A percentile compares a stretch with the other conserved stretches of the same genome.
Evolutionary conservation across 2,329 filamentous ascomycete species (phyloP).

Genomic region (Penicillium sp.): DNA sequence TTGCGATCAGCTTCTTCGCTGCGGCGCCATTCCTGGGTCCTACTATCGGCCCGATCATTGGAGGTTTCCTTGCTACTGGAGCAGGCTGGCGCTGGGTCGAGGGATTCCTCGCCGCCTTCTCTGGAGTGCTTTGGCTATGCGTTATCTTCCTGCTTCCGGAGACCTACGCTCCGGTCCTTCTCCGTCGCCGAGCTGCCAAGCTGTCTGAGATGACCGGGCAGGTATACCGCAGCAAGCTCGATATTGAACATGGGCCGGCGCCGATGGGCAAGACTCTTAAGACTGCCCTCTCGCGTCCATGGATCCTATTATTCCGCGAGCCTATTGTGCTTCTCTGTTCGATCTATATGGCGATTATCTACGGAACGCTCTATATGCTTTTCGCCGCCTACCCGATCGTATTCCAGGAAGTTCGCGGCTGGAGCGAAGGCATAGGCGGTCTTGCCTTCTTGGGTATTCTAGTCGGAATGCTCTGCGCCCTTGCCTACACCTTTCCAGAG

Average conservation of each 20-base stretch:
- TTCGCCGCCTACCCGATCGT: slow-evolving; percentile 52
- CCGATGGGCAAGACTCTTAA: slow-evolving; percentile 40
- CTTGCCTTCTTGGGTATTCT: slow-evolving; percentile 50
- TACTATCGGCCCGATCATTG: slow-evolving; percentile 61
- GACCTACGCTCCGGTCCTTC: slow-evolving; percentile 49
- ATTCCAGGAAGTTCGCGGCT: slow-evolving; percentile 41
- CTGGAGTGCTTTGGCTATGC: slow-evolving; percentile 54
- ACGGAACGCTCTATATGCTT: slow-evolving; percentile 43
- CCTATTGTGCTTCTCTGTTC: slow-evolving; percentile 23
- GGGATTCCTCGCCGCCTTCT: slow-evolving; percentile 62
- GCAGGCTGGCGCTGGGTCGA: slow-evolving; percentile 69
- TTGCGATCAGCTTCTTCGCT: slow-evolving; percentile 64
- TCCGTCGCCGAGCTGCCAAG: slow-evolving; percentile 48
- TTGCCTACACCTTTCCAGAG: slow-evolving; percentile 38
- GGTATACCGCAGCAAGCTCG: slow-evolving; percentile 38
- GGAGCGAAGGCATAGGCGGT: slow-evolving; percentile 47
- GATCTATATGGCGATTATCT: slow-evolving; percentile 26
- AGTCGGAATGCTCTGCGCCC: slow-evolving; percentile 39
- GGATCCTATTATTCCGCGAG: slow-evolving; percentile 35
- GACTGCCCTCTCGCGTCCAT: slow-evolving; percentile 48
- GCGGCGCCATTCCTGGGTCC: slow-evolving; percentile 67
- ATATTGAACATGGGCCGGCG: slow-evolving; percentile 40
- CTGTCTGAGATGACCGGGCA: slow-evolving; percentile 26
- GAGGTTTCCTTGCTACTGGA: slow-evolving; percentile 62
- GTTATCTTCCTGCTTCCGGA: slow-evolving; percentile 28